Conservation (phyloP, 2,329 filamentous ascomycete species). For the Phoma sp. region DNA sequence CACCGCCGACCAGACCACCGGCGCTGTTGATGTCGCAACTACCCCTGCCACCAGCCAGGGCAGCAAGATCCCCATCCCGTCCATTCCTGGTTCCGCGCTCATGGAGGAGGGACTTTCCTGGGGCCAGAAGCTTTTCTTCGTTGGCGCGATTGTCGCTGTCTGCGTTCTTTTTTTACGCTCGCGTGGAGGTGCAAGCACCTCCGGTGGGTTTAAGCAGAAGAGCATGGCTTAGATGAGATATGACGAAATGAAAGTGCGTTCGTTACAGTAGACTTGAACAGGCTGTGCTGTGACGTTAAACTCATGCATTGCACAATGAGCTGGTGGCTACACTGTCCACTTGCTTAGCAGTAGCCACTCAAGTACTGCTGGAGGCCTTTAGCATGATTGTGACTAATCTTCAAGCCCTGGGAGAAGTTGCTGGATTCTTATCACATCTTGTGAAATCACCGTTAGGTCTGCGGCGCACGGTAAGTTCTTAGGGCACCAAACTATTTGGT, state of each 20-base stretch:
- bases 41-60: slow-evolving; percentile 29
- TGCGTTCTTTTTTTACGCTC: slow-evolving; percentile 51
- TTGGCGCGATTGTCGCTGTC: slow-evolving; percentile 52
- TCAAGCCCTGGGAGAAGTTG: too few species aligned
- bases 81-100: slow-evolving; percentile 19
- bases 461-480: too few species aligned
- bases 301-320: neutral
- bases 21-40: slow-evolving; percentile 33
- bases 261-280: neutral
- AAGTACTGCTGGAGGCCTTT: too few species aligned
- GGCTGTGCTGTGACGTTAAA: too few species aligned
- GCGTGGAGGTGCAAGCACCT: slow-evolving; percentile 29
- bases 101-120: slow-evolving; percentile 49
- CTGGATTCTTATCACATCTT: too few species aligned
- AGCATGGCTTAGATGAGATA: slow-evolving; percentile 46
- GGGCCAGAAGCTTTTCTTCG: slow-evolving; percentile 54
- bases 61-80: slow-evolving; percentile 27
- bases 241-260: slow-evolving; percentile 17
- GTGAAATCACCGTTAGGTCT: too few species aligned
- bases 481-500: too few species aligned
- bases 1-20: slow-evolving; percentile 35
- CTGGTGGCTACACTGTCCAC: too few species aligned
- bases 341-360: too few species aligned
- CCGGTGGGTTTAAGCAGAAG: slow-evolving; percentile 44
- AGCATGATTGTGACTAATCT: too few species aligned